These are phyloP conservation scores for Phialophora tarda DNA, from an alignment of 2,329 filamentous ascomycete genomes.

Conservation along the genomic window DNA sequence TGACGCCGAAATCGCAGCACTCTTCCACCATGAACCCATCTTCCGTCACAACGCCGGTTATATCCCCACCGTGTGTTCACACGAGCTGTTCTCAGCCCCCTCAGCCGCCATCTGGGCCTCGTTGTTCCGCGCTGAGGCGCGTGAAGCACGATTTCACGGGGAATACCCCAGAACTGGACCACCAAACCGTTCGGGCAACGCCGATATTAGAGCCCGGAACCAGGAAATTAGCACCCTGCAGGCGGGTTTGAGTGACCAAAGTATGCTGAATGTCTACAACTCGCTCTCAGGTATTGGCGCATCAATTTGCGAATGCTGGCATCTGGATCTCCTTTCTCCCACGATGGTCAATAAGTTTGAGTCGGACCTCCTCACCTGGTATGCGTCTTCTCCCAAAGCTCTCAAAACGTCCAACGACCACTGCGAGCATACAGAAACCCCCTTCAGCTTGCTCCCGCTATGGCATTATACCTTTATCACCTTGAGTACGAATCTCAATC, in stretches of 20 bases:
- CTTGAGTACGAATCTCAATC: conserved; percentile 22
- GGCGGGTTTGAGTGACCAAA: background rate
- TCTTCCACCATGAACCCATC: conserved; percentile 30
- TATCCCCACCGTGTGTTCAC: conserved; percentile 21
- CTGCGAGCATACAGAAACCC: conserved; percentile 6
- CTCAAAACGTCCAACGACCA: conserved; percentile 7
- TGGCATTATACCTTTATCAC: conserved; percentile 29
- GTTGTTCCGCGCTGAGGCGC: conserved; percentile 14
- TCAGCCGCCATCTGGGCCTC: conserved; percentile 24
- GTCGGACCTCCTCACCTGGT: conserved; percentile 26
- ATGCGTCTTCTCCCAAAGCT: conserved; percentile 10
- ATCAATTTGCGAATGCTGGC: conserved; percentile 26
- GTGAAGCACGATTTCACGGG: background rate
- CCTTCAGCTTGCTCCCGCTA: conserved; percentile 26
- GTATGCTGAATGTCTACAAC: conserved; percentile 25
- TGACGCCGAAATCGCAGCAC: conserved; percentile 26
- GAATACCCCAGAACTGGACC: background rate
- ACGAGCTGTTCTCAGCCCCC: conserved; percentile 26
- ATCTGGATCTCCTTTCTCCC: conserved; percentile 20
- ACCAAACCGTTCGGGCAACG: background rate
- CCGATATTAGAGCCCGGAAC: background rate
- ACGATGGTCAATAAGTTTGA: conserved; percentile 21
- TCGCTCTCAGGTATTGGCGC: conserved; percentile 27
- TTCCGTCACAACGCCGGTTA: conserved; percentile 23
- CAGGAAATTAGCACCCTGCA: conserved; percentile 2